Evolutionary conservation across 2,329 filamentous ascomycete genomes (phyloP), one percentile per base, ranked within the genome.

Genomic region (Fusarium sp.): DNA sequence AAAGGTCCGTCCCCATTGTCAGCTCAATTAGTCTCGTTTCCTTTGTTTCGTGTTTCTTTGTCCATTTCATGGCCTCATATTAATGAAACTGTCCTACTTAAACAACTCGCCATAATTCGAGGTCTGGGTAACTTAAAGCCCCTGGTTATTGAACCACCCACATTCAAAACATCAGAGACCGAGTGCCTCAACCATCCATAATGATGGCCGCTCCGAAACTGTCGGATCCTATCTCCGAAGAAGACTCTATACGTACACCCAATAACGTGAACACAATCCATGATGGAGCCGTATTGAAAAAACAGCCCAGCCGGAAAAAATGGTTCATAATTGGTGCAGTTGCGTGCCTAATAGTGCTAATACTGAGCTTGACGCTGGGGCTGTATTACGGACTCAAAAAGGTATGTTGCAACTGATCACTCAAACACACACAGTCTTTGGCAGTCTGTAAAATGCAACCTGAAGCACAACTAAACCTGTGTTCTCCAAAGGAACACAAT

Each of bases 351-450:
- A 41, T 65, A 18, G 54, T 74, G 10, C 57, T 71, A 25, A 52
- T 67, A n/a, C 37, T 76, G 45, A 66, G 65, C n/a, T 41, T 76
- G 18, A 60, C 60, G 2, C 44, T 76, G 25, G 74, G 74, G n/a
- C 35, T 76, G 38, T 74, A 66, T 52, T 76, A 66, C 33, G 74
- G 74, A n/a, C 59, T 76, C 18, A 59, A 58, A 31, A 68, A 76
- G 67, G 74, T 76, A 31, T 70, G 51, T 45, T 48, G 29, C 14
- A 45, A 18, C 35, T 35, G 23, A 16, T 27, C 11, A 35, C 48
- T 29, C n/a, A 23, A 21, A n/a, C 16, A 37, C 39, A 29, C 12
- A 29, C 44, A 25, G 21, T 39, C 39, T 35, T 27, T 52, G 39
- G 37, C 35, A 33, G 33, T 31, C 25, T 49, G 38, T 35, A 29